Evolutionary conservation across 257 asterid genomes (phyloP).

Genomic region (Anisodus tanguticus): DNA sequence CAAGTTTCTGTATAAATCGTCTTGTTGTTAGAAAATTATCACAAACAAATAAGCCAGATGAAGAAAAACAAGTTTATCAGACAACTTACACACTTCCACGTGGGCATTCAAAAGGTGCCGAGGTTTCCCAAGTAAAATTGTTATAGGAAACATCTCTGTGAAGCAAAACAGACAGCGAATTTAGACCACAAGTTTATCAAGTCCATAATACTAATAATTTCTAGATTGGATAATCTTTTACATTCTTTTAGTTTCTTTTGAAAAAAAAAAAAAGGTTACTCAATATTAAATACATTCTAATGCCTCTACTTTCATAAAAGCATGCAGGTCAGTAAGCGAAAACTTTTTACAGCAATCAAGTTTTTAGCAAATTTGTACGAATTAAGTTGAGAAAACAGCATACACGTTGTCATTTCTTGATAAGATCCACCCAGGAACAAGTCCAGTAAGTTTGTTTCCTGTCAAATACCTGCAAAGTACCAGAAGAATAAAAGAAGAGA

Average conservation of each 20-base stretch:
- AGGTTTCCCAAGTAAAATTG: slow-evolving; percentile 66
- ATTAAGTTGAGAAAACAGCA: slow-evolving; percentile 32
- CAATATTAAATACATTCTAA: not conserved
- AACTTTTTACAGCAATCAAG: not conserved
- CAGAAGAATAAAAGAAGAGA: slow-evolving; percentile 13
- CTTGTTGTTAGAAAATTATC: not conserved
- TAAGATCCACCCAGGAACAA: slow-evolving; percentile 64
- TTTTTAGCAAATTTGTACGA: not conserved
- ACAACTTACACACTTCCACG: slow-evolving; percentile 79
- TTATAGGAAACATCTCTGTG: slow-evolving; percentile 82
- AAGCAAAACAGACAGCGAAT: slow-evolving; percentile 32
- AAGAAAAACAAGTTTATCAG: slow-evolving; percentile 14
- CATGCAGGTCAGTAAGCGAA: not conserved
- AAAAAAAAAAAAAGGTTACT: not conserved
- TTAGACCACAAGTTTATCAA: slow-evolving; percentile 24
- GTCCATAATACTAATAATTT: not conserved
- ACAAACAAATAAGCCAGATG: not conserved
- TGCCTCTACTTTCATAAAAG: not conserved
- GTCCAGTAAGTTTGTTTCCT: slow-evolving; percentile 74
- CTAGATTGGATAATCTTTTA: not conserved
- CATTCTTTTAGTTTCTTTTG: not conserved
- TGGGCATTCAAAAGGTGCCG: slow-evolving; percentile 58
- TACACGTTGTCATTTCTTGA: slow-evolving; percentile 78
- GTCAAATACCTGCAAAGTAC: slow-evolving; percentile 65
- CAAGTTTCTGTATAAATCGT: slow-evolving; percentile 65